Percentiles rank a stretch among this genome's conserved stretches.
Evolutionary conservation across 805 yeast species (phyloP).

Genomic region (Candida nitratophila): DNA sequence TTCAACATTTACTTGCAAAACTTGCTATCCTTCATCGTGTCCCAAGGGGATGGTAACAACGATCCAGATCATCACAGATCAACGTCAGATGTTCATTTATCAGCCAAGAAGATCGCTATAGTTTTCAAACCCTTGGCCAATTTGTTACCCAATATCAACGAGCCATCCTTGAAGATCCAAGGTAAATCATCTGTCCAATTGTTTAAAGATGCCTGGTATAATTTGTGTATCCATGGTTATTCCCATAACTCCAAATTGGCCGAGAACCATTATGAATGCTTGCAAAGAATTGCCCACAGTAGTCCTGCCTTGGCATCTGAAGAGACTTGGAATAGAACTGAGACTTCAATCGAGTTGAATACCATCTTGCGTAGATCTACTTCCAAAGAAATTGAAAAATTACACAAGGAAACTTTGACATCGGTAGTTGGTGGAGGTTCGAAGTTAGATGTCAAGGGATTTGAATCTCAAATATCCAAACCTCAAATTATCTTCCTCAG

Average conservation of each 20-base stretch:
- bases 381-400: constrained; percentile 69
- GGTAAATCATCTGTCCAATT: constrained; percentile 47
- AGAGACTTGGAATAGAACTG: constrained; percentile 72
- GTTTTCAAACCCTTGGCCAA: constrained; percentile 70
- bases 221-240: constrained; percentile 87
- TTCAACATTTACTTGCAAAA: constrained; percentile 56
- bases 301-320: constrained; percentile 88
- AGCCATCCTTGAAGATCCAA: constrained; percentile 33
- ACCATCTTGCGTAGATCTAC: constrained; percentile 87
- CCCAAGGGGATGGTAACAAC: constrained; percentile 72
- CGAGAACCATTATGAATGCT: constrained; percentile 35
- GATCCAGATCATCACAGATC: constrained; percentile 70
- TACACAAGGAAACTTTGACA: constrained; percentile 59
- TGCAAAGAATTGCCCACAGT: constrained; percentile 71
- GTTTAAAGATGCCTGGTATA: constrained; percentile 91
- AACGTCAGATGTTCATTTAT: constrained; percentile 60
- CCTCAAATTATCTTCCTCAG: constrained; percentile 85
- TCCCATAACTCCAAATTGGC: constrained; percentile 51
- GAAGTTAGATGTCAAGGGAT: constrained; percentile 33
- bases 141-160: constrained; percentile 54
- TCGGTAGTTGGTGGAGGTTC: constrained; percentile 39
- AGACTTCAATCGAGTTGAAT: constrained; percentile 87
- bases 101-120: constrained; percentile 60
- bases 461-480: constrained; percentile 47
- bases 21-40: constrained; percentile 56